These are phyloP conservation scores for Malus hybrid DNA, from an alignment of 331 rosid genomes.

Conservation along the genomic window DNA sequence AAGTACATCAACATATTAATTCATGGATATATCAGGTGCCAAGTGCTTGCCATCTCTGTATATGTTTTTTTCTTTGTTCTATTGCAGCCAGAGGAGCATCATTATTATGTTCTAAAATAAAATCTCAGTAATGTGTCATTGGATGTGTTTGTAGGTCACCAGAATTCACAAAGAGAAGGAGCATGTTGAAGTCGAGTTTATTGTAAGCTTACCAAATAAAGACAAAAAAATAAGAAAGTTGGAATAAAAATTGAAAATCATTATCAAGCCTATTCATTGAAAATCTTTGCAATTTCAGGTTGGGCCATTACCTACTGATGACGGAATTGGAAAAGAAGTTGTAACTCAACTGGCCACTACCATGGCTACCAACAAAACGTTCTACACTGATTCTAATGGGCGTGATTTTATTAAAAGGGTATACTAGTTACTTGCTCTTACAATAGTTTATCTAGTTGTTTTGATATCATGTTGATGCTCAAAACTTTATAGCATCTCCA, in stretches of 20 bases:
- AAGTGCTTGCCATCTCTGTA: constrained; percentile 11
- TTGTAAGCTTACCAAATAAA: constrained; percentile 24
- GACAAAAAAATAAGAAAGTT: background rate
- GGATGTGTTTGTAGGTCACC: constrained; percentile 25
- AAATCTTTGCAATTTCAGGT: constrained; percentile 17
- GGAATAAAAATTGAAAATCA: background rate
- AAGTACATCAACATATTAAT: constrained; percentile 50
- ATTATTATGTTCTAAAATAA: constrained; percentile 6
- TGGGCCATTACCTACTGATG: constrained; percentile 44
- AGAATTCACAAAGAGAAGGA: constrained; percentile 43
- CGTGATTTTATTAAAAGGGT: constrained; percentile 51
- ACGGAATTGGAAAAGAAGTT: constrained; percentile 41
- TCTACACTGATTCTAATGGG: constrained; percentile 46
- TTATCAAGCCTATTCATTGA: background rate
- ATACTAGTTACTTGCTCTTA: constrained; percentile 5
- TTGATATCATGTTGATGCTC: background rate
- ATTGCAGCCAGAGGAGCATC: background rate
- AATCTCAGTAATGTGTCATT: background rate
- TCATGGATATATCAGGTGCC: constrained; percentile 52
- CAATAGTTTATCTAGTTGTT: background rate
- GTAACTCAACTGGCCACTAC: constrained; percentile 28
- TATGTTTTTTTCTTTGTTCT: constrained; percentile 8
- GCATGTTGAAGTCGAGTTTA: constrained; percentile 47
- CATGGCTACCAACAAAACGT: constrained; percentile 36
- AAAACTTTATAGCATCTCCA: background rate